phyloP scores from a whole-genome alignment of 2,329 filamentous ascomycete genomes.

The Emydomyces testavorans region DNA sequence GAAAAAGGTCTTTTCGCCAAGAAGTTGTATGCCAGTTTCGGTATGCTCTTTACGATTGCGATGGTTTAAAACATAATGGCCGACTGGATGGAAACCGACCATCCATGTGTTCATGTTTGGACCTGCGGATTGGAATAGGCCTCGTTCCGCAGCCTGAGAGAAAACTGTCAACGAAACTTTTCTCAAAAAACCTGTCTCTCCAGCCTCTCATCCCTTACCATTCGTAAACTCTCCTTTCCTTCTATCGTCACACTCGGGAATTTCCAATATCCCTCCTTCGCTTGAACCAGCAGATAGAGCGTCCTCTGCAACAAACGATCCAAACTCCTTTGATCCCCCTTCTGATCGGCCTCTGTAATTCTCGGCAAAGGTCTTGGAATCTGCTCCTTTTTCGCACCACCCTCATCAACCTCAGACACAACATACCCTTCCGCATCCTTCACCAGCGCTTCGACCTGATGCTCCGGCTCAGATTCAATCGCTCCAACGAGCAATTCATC shows the following conservation, averaged over 20 bases:
- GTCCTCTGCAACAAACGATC: constrained; percentile 70
- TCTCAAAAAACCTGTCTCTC: not conserved
- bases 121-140: constrained; percentile 65
- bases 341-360: constrained; percentile 64
- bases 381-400: constrained; percentile 42
- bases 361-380: constrained; percentile 61
- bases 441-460: constrained; percentile 57
- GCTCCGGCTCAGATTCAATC: constrained; percentile 50
- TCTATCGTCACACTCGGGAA: constrained; percentile 65
- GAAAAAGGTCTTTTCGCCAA: constrained; percentile 82
- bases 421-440: constrained; percentile 55
- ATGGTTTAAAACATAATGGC: constrained; percentile 57
- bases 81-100: constrained; percentile 79
- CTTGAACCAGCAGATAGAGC: constrained; percentile 75
- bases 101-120: constrained; percentile 99
- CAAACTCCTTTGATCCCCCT: constrained; percentile 62
- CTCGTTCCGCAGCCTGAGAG: constrained; percentile 63
- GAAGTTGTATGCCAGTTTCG: constrained; percentile 31
- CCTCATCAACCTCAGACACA: constrained; percentile 23
- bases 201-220: constrained; percentile 47
- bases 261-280: constrained; percentile 58
- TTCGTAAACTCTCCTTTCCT: constrained; percentile 64
- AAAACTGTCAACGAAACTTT: constrained; percentile 1
- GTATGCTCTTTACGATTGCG: constrained; percentile 35
- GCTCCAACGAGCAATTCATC: constrained; percentile 77